Base-by-base conservation (phyloP, 108 stramenopile genomes). In the Cyclotella choctawhatcheeana region DNA sequence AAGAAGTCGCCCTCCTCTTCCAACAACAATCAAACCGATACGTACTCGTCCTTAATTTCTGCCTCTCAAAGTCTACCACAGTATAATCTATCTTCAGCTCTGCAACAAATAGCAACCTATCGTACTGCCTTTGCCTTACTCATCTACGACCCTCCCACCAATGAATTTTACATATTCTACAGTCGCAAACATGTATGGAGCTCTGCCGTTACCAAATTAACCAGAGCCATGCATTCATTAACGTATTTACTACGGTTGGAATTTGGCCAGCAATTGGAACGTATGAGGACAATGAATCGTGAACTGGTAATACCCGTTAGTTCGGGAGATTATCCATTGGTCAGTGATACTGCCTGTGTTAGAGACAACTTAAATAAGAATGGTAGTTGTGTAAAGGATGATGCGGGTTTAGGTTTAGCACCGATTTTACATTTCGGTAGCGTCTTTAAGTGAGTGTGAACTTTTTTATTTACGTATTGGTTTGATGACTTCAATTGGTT, bases 341-440 rank as follows among this genome's bases (percentile, higher is more conserved):
- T 60, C 17, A 60, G 35, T 3, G 35, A 60, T 60, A 25, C 26
- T 60, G 34, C 17, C 4, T 60, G 59, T 37, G 34, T 60, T 5
- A 34, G 59, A 37, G 25, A 60, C 5, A 40, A 20, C 37, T 34
- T 34, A 6, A 37, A 18, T 5, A 34, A 12, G 14, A 40, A 40
- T 18, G 34, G 20, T 5, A 37, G 7, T 40, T 47, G 64, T 51
- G 44, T 50, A 16, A 45, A 48, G 5, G 45, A 32, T 6, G 61
- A 44, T 5, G 24, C 10, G 25, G 34, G 16, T 21, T 26, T 6
- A 10, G 43, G 16, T 1, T 53, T 43, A 22, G 68, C 55, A 44
- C 68, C 68, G 2, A 27, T 69, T 5, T 58, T 69, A 44, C 54
- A 58, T 29, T 69, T 69, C 31, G 68, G 68, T 25, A 69, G 68